Base-by-base conservation (phyloP, 2,329 filamentous ascomycete genomes). In the Sphaceloma murrayae region DNA sequence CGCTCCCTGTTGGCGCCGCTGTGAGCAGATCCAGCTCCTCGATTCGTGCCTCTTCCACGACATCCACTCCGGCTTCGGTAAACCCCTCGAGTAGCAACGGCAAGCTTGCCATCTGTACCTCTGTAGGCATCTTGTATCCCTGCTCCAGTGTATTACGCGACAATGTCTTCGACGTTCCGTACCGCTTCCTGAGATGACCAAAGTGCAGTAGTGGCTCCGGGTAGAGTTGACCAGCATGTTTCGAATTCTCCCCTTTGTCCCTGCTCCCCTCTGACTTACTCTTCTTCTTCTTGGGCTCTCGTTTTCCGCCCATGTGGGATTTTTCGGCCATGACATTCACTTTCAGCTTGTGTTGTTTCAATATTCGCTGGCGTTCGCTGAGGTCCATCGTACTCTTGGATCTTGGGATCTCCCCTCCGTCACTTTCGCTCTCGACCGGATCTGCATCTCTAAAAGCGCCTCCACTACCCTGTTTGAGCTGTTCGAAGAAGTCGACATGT, bases 1-100 rank as follows among this genome's bases (percentile, higher is more conserved):
- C 91, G 60, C 89, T 96, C 17, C 91, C 91, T 0, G 91, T 98
- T 1, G 91, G 91, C 2, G 91, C 91, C 32, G 96, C 79, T 0
- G 85, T 85, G 50, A 98, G 64, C 29, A 98, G 77, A 66, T 98
- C 81, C 3, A 89, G 68, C 9, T 68, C 66, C 16, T 53, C 46
- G 9, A n/a, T n/a, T 44, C 21, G 22, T 48, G 45, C 27, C 21
- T 46, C 32, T 48, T 45, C 46, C 49, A 50, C 14, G 51, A 57
- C 48, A 21, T 78, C 62, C 1, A 74, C 74, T 46, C 62, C 14
- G 10, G 31, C 8, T 5, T 19, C 19, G 24, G 29, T 10, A 6
- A 36, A 16, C 5, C 46, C 33, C 10, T 53, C 55, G 22, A 96
- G 66, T 26, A 96, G 67, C 34, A 96, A 64, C 19, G 91, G 89